Conservation (phyloP, 208 protist species). For the Crithidia thermophila region DNA sequence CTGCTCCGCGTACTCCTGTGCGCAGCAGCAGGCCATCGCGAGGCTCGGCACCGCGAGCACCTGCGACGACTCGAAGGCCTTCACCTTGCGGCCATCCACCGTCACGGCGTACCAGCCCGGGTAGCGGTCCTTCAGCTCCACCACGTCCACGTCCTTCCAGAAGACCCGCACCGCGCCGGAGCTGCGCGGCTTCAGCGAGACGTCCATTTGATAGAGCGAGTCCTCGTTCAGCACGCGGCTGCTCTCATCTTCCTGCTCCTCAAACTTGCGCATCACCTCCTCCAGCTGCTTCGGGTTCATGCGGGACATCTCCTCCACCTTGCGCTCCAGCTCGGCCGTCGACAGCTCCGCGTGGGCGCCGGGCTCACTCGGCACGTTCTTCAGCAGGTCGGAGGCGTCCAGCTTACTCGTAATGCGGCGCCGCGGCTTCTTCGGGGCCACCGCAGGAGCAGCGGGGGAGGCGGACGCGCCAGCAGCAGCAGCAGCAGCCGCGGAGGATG, state of each 20-base stretch:
- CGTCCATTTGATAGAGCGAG: constrained; percentile 92
- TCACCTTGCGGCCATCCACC: constrained; percentile 86
- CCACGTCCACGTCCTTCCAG: constrained; percentile 88
- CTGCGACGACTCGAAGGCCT: constrained; percentile 83
- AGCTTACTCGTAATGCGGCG: constrained; percentile 58
- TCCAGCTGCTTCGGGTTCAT: constrained; percentile 78
- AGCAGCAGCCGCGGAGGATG: background rate
- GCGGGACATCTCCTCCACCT: constrained; percentile 75
- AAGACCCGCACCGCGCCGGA: constrained; percentile 78
- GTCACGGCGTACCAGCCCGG: constrained; percentile 84
- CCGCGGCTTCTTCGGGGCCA: constrained; percentile 69
- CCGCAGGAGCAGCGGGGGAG: constrained; percentile 23
- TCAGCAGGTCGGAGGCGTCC: constrained; percentile 62
- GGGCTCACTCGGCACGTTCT: constrained; percentile 72
- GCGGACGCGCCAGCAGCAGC: background rate
- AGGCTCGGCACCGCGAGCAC: constrained; percentile 83
- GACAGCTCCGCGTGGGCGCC: constrained; percentile 83
- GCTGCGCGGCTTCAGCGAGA: constrained; percentile 76
- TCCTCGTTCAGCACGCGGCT: constrained; percentile 83
- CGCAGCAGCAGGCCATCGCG: constrained; percentile 85
- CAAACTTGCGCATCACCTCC: constrained; percentile 57
- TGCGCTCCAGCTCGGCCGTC: constrained; percentile 86
- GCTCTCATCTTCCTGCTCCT: constrained; percentile 69
- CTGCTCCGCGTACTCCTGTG: constrained; percentile 89
- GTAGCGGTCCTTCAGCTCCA: constrained; percentile 49